These are phyloP conservation scores for Limnomonas spitsbergensis DNA, from an alignment of 139 green algal species.

Conservation along the genomic window DNA sequence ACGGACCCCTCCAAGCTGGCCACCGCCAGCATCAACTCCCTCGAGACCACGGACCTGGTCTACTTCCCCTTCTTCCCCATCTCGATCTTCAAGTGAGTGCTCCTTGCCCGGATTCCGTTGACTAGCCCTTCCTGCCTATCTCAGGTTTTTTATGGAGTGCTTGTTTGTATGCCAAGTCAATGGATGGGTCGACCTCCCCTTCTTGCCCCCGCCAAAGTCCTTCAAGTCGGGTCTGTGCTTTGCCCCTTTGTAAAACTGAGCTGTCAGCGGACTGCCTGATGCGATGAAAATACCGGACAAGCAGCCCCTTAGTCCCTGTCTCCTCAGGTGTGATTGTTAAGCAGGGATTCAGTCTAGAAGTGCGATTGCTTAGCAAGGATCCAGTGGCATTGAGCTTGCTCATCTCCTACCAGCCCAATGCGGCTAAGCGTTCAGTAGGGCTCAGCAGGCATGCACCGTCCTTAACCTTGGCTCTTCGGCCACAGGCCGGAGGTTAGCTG, in stretches of 20 bases:
- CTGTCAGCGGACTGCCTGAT: not conserved
- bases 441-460: too few relatives aligned
- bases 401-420: too few relatives aligned
- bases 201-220: not conserved
- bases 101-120: not conserved
- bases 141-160: too few relatives aligned
- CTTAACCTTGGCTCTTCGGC: too few relatives aligned
- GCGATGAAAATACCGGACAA: too few relatives aligned
- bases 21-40: not conserved
- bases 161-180: not conserved
- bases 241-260: not conserved
- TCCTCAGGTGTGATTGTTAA: too few relatives aligned
- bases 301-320: too few relatives aligned
- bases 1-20: not conserved
- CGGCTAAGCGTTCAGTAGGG: too few relatives aligned
- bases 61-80: constrained; percentile 14
- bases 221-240: not conserved
- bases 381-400: too few relatives aligned
- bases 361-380: too few relatives aligned
- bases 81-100: constrained; percentile 1
- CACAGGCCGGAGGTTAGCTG: too few relatives aligned
- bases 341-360: too few relatives aligned
- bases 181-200: not conserved
- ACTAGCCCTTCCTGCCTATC: not conserved
- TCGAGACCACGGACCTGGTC: not conserved